Percentiles rank a stretch among this genome's conserved stretches.
phyloP scores from a whole-genome alignment of 1,139 yeast species.

The Komagataea norvegica region DNA sequence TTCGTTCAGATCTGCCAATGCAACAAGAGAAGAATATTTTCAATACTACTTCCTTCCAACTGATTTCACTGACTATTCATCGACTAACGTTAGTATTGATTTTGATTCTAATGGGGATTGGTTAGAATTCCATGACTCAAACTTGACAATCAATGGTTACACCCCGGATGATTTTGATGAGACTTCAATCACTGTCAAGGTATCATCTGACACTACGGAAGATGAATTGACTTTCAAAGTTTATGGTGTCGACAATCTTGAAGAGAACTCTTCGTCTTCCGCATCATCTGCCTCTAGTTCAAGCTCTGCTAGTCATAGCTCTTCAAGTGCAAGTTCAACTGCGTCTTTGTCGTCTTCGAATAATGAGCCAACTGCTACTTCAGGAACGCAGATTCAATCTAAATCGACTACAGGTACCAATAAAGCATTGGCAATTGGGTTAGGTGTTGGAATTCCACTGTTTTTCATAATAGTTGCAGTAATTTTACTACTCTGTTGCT shows the following conservation, averaged over 20 bases:
- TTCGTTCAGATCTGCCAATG: conserved; percentile 54
- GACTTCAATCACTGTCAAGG: conserved; percentile 49
- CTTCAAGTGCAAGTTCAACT: conserved; percentile 30
- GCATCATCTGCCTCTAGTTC: conserved; percentile 24
- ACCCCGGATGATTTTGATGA: conserved; percentile 57
- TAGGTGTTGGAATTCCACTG: conserved; percentile 82
- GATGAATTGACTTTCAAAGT: conserved; percentile 49
- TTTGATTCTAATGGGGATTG: conserved; percentile 47
- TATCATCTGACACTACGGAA: conserved; percentile 37
- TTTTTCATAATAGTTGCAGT: conserved; percentile 44
- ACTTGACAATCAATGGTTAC: conserved; percentile 63
- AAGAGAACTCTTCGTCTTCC: conserved; percentile 20
- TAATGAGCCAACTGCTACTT: conserved; percentile 18
- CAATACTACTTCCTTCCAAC: conserved; percentile 48
- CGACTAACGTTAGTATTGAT: conserved; percentile 46
- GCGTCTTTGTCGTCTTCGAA: conserved; percentile 20
- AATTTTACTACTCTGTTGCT: conserved; percentile 54
- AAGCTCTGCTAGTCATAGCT: conserved; percentile 27
- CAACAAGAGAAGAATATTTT: conserved; percentile 58
- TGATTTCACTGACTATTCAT: conserved; percentile 48
- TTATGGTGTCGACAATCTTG: conserved; percentile 45
- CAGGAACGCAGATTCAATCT: too few species aligned
- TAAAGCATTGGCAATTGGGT: conserved; percentile 69
- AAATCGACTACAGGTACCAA: conserved; percentile 27
- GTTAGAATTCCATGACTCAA: conserved; percentile 56